Conservation (phyloP, 1,139 yeast genomes). For the Taphrina populina region DNA sequence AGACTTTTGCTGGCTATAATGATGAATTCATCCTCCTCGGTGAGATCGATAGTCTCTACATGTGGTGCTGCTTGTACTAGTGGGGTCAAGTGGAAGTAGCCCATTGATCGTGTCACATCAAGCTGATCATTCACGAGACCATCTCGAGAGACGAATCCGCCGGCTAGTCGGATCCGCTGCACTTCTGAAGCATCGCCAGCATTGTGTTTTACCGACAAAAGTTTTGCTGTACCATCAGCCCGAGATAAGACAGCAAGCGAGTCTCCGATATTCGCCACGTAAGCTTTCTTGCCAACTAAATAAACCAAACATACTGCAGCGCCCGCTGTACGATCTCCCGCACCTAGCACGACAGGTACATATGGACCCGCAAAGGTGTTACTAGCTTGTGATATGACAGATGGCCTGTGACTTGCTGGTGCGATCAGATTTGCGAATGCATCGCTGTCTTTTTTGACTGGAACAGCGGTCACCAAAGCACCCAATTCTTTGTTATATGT, state of each 20-base stretch:
- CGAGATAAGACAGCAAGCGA: slow-evolving; percentile 76
- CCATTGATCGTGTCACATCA: slow-evolving; percentile 85
- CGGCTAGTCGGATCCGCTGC: slow-evolving; percentile 83
- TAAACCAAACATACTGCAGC: slow-evolving; percentile 81
- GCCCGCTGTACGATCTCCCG: slow-evolving; percentile 77
- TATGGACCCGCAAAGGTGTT: slow-evolving; percentile 16
- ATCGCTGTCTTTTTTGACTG: slow-evolving; percentile 44
- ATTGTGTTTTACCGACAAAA: slow-evolving; percentile 75
- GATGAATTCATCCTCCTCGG: slow-evolving; percentile 75
- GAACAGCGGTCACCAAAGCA: slow-evolving; percentile 46
- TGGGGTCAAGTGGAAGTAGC: slow-evolving; percentile 74
- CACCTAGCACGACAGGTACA: slow-evolving; percentile 43
- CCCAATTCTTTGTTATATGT: slow-evolving; percentile 80
- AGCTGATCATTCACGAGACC: slow-evolving; percentile 83
- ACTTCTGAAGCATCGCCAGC: slow-evolving; percentile 80
- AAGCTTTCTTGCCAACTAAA: slow-evolving; percentile 66
- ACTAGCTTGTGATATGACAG: slow-evolving; percentile 25
- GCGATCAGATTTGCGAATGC: slow-evolving; percentile 8
- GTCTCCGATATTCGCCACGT: slow-evolving; percentile 89
- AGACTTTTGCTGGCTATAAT: slow-evolving; percentile 81
- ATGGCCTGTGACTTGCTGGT: slow-evolving; percentile 20
- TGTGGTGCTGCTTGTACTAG: slow-evolving; percentile 89
- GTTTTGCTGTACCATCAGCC: slow-evolving; percentile 73
- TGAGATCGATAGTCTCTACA: slow-evolving; percentile 60
- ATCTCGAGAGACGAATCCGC: slow-evolving; percentile 83